Evolutionary conservation across 2,329 filamentous ascomycete species (phyloP), one percentile per base, ranked within the genome.

Genomic region (Metarhizium humberi): DNA sequence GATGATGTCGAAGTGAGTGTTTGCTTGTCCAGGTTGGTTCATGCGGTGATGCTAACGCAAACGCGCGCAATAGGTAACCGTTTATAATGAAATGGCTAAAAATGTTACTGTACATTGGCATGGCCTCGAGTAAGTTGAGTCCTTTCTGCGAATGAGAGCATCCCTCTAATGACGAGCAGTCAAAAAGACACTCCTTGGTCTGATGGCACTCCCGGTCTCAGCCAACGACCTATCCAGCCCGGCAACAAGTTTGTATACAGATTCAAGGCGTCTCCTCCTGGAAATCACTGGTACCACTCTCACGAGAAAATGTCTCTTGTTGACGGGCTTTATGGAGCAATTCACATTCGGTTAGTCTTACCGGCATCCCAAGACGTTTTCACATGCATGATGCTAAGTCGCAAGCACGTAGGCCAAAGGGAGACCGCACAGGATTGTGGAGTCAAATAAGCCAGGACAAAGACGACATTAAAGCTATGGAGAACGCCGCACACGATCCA

Each of bases 401-500:
- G 5, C 11, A 13, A 14, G 38, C 38, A 20, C 14, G 10, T 16
- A 51, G 50, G 34, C 50, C 50, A 42, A 51, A 51, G 10, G n/a
- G 42, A 16, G 50, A 51, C 8, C 50, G 14, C n/a, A 42, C 18
- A 7, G 50, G n/a, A 5, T 18, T 51, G 6, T 51, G 50, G 50
- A 25, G 34, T 40, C 50, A 29, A n/a, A 51, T 51, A 20, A 45
- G 30, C 25, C 11, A 32, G 2, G 46, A 53, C 7, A 11, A 42
- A 0, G 4, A 46, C 0, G 57, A 49, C 38, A 56, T 61, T 3
- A 48, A 55, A 45, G 60, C 60, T 32, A 53, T 59, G 52, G 50
- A 0, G 0, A 20, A 7, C 6, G 57, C 57, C 1, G 57, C 54
- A 18, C 3, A 3, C n/a, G 20, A 45, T 5, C 45, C 50, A 1